A percentile compares a stretch with the other conserved stretches of the same genome.
Conservation (phyloP, 768 basidiomycete species). For the Kwoniella sp. region DNA sequence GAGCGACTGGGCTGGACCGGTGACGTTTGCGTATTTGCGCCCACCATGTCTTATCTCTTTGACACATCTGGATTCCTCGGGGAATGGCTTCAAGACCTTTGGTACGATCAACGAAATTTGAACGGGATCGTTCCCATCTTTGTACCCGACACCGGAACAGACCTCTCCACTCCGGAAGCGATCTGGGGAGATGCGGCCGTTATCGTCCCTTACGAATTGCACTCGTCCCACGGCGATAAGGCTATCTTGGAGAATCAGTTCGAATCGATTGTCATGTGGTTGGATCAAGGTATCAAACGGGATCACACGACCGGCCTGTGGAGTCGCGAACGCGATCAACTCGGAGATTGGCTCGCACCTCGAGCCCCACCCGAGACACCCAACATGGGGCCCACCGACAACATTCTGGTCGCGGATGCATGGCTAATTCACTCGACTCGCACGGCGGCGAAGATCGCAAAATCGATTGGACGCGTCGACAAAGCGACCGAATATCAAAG, state of each 20-base stretch:
- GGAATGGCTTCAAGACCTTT: slow-evolving; percentile 48
- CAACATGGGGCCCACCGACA: slow-evolving; percentile 19
- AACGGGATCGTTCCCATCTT: slow-evolving; percentile 38
- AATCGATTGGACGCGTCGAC: background rate
- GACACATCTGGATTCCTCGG: slow-evolving; percentile 37
- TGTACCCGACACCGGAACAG: slow-evolving; percentile 34
- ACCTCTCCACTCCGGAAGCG: slow-evolving; percentile 22
- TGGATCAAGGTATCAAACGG: slow-evolving; percentile 45
- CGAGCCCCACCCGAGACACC: slow-evolving; percentile 35
- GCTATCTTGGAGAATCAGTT: slow-evolving; percentile 36
- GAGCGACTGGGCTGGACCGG: slow-evolving; percentile 55
- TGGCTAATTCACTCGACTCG: slow-evolving; percentile 21
- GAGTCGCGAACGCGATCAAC: slow-evolving; percentile 20
- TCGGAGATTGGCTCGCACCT: slow-evolving; percentile 53
- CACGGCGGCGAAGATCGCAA: background rate
- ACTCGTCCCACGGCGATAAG: slow-evolving; percentile 36
- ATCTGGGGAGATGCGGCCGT: slow-evolving; percentile 50
- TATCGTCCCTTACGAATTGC: slow-evolving; percentile 44
- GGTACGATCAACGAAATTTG: slow-evolving; percentile 35
- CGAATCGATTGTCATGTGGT: slow-evolving; percentile 43
- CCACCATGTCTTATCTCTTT: slow-evolving; percentile 44
- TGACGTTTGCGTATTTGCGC: slow-evolving; percentile 49
- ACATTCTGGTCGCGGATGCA: slow-evolving; percentile 22
- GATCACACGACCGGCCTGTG: slow-evolving; percentile 31
- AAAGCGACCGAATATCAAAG: background rate